Conservation (phyloP, 2,329 filamentous ascomycete species). For the Pseudocercospora fijiensis region DNA sequence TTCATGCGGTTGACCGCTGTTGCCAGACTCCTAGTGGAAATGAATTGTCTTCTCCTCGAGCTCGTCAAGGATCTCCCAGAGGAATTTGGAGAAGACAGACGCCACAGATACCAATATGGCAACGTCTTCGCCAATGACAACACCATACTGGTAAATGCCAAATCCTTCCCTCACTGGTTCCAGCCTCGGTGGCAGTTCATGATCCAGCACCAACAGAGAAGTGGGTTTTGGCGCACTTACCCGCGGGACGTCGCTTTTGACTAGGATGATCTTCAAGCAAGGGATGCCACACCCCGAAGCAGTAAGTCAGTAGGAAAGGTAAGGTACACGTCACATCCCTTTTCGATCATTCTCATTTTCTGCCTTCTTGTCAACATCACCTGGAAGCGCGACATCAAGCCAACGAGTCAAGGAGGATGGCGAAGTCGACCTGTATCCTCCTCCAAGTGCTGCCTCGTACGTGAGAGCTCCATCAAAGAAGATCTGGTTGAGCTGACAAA, state of each 20-base stretch:
- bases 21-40: not conserved
- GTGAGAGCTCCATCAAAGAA: not conserved
- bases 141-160: not conserved
- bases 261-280: not conserved
- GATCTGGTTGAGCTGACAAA: not conserved
- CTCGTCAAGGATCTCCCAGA: not conserved
- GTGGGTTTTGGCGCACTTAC: constrained; percentile 4
- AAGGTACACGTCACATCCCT: not conserved
- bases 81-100: not conserved
- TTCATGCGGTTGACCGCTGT: not conserved
- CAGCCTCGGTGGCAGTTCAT: not conserved
- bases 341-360: not conserved
- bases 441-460: constrained; percentile 17
- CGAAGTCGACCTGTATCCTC: constrained; percentile 12
- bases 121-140: not conserved
- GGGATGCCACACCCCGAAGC: not conserved
- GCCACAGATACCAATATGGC: not conserved
- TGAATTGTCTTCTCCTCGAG: not conserved
- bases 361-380: too few species aligned
- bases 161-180: not conserved
- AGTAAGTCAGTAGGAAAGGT: not conserved
- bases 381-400: not conserved
- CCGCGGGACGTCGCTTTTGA: not conserved
- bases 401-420: not conserved
- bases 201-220: constrained; percentile 4